Evolutionary conservation across 2,329 filamentous ascomycete genomes (phyloP), one percentile per base, ranked within the genome.

Genomic region (Neonectria hederae): DNA sequence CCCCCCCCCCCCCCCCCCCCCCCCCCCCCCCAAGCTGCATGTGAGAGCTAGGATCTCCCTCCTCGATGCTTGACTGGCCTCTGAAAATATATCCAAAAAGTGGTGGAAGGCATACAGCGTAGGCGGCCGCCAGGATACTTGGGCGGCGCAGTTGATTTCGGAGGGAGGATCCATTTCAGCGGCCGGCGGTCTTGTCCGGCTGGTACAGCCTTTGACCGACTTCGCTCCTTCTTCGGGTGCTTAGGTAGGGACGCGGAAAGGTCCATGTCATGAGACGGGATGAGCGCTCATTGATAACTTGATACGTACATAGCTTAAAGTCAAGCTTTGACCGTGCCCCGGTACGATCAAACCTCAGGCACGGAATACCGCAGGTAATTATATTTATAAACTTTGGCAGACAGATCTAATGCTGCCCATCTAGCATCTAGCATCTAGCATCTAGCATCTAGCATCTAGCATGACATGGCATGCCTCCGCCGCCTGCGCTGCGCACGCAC

Each of bases 331-430:
- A 45, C 45, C 26, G 22, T 55, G 52, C 42, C 55, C 51, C 35
- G 51, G 49, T 52, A 55, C 32, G 35, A 56, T 46, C 55, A 56
- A 63, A 63, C 60, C 42, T 22, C 61, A 63, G 52, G 61, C 30
- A 59, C 48, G 28, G 49, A 40, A 40, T 32, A 43, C 42, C 30
- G 38, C 45, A 61, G 57, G 61, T 63, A 63, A 58, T 42, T 54
- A 54, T 61, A 64, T 52, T 30, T 30, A 54, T 62, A 55, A 72
- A 53, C 58, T 63, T 67, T 63, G 63, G 69, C 63, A 73, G 71
- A 73, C 60, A 73, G 71, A 72, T 72, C 71, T 68, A 63, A 65
- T 69, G 70, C 70, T 69, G 63, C 64, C 59, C 67, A 71, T 68
- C 69, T 69, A 54, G 63, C 63, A 64, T 28, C 28, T 28, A 28